Conservation (phyloP, 2,329 filamentous ascomycete species). For the Teratosphaeria zuluensis region DNA sequence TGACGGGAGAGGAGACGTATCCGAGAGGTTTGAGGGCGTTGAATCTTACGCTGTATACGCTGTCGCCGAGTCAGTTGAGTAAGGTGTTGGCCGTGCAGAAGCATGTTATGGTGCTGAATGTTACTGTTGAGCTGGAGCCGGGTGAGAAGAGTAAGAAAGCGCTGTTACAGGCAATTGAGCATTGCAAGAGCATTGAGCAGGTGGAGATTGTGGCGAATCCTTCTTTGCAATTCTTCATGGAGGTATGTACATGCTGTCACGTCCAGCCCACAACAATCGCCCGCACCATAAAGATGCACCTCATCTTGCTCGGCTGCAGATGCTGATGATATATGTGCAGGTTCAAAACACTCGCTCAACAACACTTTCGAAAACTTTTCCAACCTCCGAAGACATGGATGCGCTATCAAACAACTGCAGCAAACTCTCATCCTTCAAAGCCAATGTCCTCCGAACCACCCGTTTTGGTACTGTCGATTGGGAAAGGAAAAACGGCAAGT, state of each 20-base stretch:
- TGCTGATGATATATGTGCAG: slow-evolving; percentile 10
- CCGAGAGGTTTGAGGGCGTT: slow-evolving; percentile 27
- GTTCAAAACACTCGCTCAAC: slow-evolving; percentile 20
- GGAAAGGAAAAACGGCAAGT: slow-evolving; percentile 23
- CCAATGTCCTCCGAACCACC: slow-evolving; percentile 27
- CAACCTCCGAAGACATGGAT: slow-evolving; percentile 25
- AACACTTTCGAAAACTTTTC: slow-evolving; percentile 24
- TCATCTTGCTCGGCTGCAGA: neutral
- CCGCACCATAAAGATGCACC: neutral
- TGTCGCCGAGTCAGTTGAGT: slow-evolving; percentile 26
- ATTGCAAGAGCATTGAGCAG: slow-evolving; percentile 27
- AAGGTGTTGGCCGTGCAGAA: slow-evolving; percentile 28
- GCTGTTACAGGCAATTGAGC: slow-evolving; percentile 23
- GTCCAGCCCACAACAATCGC: neutral
- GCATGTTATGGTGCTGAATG: slow-evolving; percentile 30
- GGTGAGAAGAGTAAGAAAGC: slow-evolving; percentile 26
- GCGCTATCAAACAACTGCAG: slow-evolving; percentile 24
- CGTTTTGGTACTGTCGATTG: slow-evolving; percentile 26
- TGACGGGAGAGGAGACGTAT: slow-evolving; percentile 25
- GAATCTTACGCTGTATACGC: slow-evolving; percentile 34
- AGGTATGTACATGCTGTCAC: slow-evolving; percentile 20
- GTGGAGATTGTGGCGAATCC: slow-evolving; percentile 32
- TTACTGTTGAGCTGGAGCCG: slow-evolving; percentile 29
- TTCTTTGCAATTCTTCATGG: slow-evolving; percentile 28
- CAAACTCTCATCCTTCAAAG: slow-evolving; percentile 29